phyloP scores from a whole-genome alignment of 257 asterid species.

The Schizonepeta tenuifolia region DNA sequence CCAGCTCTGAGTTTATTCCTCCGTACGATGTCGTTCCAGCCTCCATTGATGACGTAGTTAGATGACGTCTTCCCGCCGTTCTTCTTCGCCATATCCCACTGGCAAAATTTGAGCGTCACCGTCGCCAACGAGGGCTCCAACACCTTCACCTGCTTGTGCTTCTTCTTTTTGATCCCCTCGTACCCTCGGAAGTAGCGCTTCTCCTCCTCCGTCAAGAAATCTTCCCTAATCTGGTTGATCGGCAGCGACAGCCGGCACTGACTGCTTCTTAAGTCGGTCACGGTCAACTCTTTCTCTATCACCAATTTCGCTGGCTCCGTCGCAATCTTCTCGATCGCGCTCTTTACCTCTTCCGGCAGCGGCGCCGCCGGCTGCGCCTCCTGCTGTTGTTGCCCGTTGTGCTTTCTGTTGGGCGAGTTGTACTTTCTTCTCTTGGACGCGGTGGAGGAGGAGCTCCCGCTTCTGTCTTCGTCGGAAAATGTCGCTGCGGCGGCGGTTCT shows the following conservation, averaged over 20 bases:
- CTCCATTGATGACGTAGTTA: slow-evolving; percentile 23
- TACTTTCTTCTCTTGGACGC: too few relatives aligned
- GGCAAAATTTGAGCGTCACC: not conserved
- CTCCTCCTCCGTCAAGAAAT: not conserved
- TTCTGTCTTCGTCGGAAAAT: too few relatives aligned
- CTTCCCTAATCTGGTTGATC: not conserved
- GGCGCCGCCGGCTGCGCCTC: not conserved
- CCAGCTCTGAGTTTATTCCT: not conserved
- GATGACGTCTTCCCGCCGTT: not conserved
- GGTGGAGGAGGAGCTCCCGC: too few relatives aligned
- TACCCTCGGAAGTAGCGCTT: not conserved
- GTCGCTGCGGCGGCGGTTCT: too few relatives aligned
- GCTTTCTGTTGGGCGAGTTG: not conserved
- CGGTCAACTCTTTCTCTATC: not conserved
- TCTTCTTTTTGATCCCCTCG: not conserved
- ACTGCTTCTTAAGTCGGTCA: not conserved
- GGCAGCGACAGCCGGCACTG: not conserved
- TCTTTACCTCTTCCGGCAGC: not conserved
- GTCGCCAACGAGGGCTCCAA: slow-evolving; percentile 9
- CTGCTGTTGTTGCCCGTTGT: not conserved
- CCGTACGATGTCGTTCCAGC: not conserved
- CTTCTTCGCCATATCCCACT: slow-evolving; percentile 23
- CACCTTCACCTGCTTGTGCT: not conserved
- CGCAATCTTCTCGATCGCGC: not conserved
- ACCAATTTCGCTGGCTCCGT: not conserved